Base-by-base conservation (phyloP, 768 basidiomycete species). In the Lactarius sanguifluus region DNA sequence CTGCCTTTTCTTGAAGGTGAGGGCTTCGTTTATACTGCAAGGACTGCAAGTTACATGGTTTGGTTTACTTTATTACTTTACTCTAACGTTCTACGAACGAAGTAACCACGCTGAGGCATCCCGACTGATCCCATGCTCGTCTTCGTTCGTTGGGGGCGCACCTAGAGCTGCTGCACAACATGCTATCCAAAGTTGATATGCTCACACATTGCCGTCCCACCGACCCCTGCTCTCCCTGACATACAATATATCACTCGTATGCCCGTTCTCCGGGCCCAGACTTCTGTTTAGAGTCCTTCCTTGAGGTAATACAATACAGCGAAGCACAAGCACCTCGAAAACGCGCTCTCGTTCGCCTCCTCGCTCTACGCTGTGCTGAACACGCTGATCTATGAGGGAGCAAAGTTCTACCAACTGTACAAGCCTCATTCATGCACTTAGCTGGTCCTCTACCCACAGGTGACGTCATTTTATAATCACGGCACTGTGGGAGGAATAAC, bases 201-300 rank as follows among this genome's bases (percentile, higher is more conserved):
- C 80, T 99, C 20, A 81, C 84, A 18, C 86, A 90, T 70, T 96
- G 96, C 68, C 96, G 96, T 15, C 92, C 96, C 67, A 82, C 98
- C 52, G 92, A 96, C 41, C 4, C 23, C 41, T 15, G 7, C 10
- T 36, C 9, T 25, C 16, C n/a, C 3, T 45, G 45, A 41, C n/a
- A 20, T 30, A 38, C 2, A 38, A 32, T 5, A 15, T n/a, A 30
- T 30, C 20, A 23, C n/a, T 50, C 23, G 47, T 13, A 50, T 5
- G 45, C 71, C 36, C 36, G 38, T 15, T 40, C 15, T 15, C 38
- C 3, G 38, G 5, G 15, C 38, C 38, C 38, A 40, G 38, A 40
- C 38, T 40, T 98, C 81, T 96, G 96, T 73, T 88, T 98, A 36
- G 92, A 94, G 70, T 99, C 92, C 76, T 98, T 98, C 76, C 97